phyloP scores from a whole-genome alignment of 306 rosid species.

The Lotus japonicus region DNA sequence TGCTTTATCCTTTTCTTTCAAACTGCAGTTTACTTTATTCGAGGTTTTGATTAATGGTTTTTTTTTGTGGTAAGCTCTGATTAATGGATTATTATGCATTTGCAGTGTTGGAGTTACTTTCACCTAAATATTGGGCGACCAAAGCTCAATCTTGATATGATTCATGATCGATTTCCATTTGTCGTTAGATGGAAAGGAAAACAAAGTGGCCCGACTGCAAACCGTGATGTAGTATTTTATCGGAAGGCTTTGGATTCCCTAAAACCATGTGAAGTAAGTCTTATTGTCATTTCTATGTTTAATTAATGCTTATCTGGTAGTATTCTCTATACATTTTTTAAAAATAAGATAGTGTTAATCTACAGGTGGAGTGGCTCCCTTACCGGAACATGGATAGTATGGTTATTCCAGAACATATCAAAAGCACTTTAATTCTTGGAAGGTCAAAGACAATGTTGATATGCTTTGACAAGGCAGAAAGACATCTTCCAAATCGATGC shows the following conservation, averaged over 20 bases:
- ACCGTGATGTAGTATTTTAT: conserved; percentile 93
- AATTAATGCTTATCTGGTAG: conserved; percentile 1
- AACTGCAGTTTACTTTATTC: background rate
- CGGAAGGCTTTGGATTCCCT: conserved; percentile 94
- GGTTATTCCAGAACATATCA: conserved; percentile 79
- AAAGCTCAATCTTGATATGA: conserved; percentile 68
- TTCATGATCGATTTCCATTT: conserved; percentile 85
- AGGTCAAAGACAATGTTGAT: conserved; percentile 93
- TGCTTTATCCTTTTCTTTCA: background rate
- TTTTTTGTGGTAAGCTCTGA: too few species aligned
- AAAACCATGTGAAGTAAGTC: conserved; percentile 79
- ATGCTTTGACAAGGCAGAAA: conserved; percentile 98
- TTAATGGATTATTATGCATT: conserved; percentile 11
- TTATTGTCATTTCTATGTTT: background rate
- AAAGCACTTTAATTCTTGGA: conserved; percentile 60
- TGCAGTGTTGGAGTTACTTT: conserved; percentile 98
- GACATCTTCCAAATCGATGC: conserved; percentile 94
- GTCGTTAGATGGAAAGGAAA: conserved; percentile 98
- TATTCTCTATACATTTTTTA: background rate
- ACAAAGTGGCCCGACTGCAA: conserved; percentile 95
- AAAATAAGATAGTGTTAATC: conserved; percentile 17
- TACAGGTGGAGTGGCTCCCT: conserved; percentile 99
- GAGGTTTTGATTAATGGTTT: conserved; percentile 8
- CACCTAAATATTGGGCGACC: conserved; percentile 95
- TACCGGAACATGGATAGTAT: conserved; percentile 76